Conservation (phyloP, 371 early-diverging fungal genomes). For the Syncephalastrum sp. region DNA sequence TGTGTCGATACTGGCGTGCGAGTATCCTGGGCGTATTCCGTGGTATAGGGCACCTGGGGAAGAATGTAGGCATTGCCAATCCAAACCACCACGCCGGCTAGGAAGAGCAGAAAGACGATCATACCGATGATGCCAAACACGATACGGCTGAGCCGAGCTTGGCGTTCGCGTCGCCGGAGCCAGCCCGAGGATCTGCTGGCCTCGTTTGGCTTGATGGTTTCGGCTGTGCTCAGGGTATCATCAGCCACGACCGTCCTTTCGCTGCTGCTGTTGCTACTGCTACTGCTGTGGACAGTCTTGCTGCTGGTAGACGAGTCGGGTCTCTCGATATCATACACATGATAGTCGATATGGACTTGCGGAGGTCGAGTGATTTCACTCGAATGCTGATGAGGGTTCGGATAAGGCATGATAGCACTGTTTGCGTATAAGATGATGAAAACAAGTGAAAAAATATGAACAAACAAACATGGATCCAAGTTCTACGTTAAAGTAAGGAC, state of each 20-base stretch:
- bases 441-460: no score
- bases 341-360: no score
- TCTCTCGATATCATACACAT: no score
- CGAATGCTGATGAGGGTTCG: no score
- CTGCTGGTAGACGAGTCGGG: no score
- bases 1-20: background rate
- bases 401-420: no score
- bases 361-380: no score
- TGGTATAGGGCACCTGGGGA: constrained; percentile 15
- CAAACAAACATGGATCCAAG: no score
- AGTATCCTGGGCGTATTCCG: constrained; percentile 13
- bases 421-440: no score
- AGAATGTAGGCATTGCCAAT: constrained; percentile 16
- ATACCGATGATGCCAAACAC: constrained; percentile 14
- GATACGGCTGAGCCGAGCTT: constrained; percentile 2
- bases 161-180: constrained; percentile 7
- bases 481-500: no score
- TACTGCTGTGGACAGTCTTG: no score
- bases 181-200: constrained; percentile 8
- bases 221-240: constrained; percentile 11
- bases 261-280: no score
- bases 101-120: constrained; percentile 14
- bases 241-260: constrained; percentile 5
- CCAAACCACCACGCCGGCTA: constrained; percentile 13
- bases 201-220: background rate